Evolutionary conservation across 78 protist genomes (phyloP).

Genomic region (Cavenderia fasciculata): DNA sequence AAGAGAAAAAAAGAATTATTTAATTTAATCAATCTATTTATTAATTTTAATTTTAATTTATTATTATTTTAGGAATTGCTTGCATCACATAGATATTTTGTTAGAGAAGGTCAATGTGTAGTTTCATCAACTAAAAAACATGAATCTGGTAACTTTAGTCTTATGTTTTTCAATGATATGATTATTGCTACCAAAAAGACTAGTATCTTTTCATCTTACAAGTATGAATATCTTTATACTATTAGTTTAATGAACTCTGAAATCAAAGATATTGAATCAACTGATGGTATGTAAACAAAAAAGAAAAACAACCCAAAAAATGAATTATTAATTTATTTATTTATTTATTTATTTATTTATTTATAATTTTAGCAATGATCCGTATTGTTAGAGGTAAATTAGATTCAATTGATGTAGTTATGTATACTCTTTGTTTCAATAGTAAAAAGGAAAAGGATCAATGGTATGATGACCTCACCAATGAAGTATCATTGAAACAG

Average conservation of each 20-base stretch:
- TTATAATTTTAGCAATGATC: conserved; percentile 31
- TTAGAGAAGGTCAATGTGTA: conserved; percentile 18
- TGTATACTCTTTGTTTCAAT: conserved; percentile 39
- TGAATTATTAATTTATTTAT: not conserved
- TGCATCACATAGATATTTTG: conserved; percentile 69
- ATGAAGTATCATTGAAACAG: not conserved
- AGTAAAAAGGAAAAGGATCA: conserved; percentile 52
- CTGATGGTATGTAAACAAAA: conserved; percentile 24
- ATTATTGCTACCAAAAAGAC: conserved; percentile 50
- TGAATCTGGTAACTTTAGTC: conserved; percentile 48
- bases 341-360: not conserved
- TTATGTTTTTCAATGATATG: conserved; percentile 46
- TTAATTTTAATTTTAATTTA: not conserved
- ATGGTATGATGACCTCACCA: conserved; percentile 9
- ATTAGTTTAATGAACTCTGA: conserved; percentile 28
- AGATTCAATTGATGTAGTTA: conserved; percentile 47
- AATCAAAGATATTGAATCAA: conserved; percentile 52
- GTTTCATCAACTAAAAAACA: conserved; percentile 41
- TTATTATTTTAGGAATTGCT: conserved; percentile 60
- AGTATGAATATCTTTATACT: conserved; percentile 31
- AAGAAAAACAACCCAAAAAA: not conserved
- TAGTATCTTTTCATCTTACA: conserved; percentile 37
- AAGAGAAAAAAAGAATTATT: conserved; percentile 3
- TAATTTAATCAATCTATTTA: not conserved
- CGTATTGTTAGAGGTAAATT: conserved; percentile 43